These are phyloP conservation scores for Actinidia arguta DNA, from an alignment of 179 eudicot genomes.

Conservation along the genomic window DNA sequence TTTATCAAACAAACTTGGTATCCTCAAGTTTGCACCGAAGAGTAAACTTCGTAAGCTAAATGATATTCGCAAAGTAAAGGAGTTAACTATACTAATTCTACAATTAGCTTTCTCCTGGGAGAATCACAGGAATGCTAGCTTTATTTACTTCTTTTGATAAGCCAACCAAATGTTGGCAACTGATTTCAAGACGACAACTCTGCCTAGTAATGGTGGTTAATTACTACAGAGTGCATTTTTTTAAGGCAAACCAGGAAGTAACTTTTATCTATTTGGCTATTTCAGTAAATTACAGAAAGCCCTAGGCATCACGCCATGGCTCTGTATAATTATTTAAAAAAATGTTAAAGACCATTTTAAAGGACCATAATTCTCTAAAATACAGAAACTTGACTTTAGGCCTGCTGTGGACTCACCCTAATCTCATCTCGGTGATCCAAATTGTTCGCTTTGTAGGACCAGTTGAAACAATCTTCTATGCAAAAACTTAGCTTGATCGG, in stretches of 20 bases:
- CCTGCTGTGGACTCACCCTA: too few relatives aligned
- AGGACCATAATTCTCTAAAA: too few relatives aligned
- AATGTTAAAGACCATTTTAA: too few relatives aligned
- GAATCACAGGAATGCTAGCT: constrained; percentile 9
- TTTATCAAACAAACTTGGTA: neutral
- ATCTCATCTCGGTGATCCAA: too few relatives aligned
- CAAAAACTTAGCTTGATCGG: too few relatives aligned
- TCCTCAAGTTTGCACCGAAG: constrained; percentile 9
- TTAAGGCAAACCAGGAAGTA: neutral
- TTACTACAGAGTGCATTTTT: neutral
- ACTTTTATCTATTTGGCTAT: neutral
- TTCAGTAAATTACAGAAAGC: constrained; percentile 1
- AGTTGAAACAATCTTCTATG: too few relatives aligned
- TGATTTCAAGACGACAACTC: constrained; percentile 18
- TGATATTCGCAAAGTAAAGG: constrained; percentile 8
- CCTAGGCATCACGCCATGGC: too few relatives aligned
- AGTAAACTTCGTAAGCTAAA: neutral
- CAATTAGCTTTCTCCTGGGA: neutral
- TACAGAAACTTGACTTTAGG: too few relatives aligned
- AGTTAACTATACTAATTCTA: neutral
- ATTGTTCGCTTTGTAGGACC: too few relatives aligned
- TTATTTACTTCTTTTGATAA: constrained; percentile 1
- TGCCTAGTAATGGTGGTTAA: neutral
- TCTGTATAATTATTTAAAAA: too few relatives aligned
- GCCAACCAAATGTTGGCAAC: neutral